These are phyloP conservation scores for Tolypocladium paradoxum DNA, from an alignment of 2,329 filamentous ascomycete genomes.

Conservation along the genomic window DNA sequence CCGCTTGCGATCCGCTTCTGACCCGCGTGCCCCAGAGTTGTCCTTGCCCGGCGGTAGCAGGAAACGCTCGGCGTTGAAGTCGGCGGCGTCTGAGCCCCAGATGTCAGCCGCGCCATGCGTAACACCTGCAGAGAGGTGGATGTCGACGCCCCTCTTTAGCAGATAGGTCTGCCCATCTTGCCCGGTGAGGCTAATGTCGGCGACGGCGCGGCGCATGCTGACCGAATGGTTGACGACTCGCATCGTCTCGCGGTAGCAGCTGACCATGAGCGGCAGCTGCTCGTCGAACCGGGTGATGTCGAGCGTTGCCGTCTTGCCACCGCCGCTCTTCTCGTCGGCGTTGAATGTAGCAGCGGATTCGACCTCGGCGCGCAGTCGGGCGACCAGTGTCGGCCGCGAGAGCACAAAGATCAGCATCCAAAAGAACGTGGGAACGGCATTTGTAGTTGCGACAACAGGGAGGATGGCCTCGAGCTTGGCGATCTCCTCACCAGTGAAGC, in stretches of 20 bases:
- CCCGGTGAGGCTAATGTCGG: constrained; percentile 21
- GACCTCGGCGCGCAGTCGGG: constrained; percentile 9
- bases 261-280: constrained; percentile 29
- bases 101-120: constrained; percentile 10
- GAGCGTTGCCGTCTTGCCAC: constrained; percentile 13
- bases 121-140: constrained; percentile 16
- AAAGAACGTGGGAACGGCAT: constrained; percentile 26
- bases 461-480: constrained; percentile 20
- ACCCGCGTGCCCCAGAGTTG: background rate
- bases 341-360: background rate
- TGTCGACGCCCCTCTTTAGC: constrained; percentile 17
- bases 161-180: constrained; percentile 14
- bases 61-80: background rate
- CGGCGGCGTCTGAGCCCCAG: constrained; percentile 12
- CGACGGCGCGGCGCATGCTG: constrained; percentile 27
- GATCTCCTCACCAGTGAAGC: constrained; percentile 15
- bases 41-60: background rate
- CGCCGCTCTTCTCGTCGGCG: background rate
- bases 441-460: constrained; percentile 17
- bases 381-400: constrained; percentile 13
- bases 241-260: constrained; percentile 33
- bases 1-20: constrained; percentile 5
- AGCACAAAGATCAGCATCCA: constrained; percentile 23
- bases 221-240: constrained; percentile 27
- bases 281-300: constrained; percentile 25